A percentile compares a stretch with the other conserved stretches of the same genome.
Conservation (phyloP, 208 protist species). For the Leishmania martiniquensis region DNA sequence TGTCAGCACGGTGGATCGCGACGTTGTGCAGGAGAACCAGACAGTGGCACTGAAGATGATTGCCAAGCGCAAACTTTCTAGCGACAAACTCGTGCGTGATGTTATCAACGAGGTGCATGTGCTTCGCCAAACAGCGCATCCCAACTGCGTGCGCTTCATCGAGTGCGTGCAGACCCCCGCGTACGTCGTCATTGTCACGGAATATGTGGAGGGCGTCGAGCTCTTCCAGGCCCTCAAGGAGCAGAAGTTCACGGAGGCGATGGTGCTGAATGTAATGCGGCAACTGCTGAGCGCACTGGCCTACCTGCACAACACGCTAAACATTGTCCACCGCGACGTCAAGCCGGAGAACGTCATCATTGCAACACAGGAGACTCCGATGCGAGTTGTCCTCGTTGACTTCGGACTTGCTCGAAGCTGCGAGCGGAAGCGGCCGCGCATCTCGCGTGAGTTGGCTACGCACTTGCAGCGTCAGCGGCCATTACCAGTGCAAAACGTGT, state of each 20-base stretch:
- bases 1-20: slow-evolving; percentile 43
- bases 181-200: slow-evolving; percentile 89
- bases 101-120: slow-evolving; percentile 87
- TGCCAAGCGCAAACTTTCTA: slow-evolving; percentile 64
- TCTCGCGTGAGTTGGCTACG: slow-evolving; percentile 19
- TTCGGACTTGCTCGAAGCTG: slow-evolving; percentile 75
- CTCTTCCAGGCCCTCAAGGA: slow-evolving; percentile 72
- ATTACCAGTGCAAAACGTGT: slow-evolving; percentile 21
- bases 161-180: slow-evolving; percentile 78
- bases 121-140: slow-evolving; percentile 58
- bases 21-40: slow-evolving; percentile 40
- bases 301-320: slow-evolving; percentile 79
- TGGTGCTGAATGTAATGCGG: slow-evolving; percentile 62
- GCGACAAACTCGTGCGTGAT: slow-evolving; percentile 68
- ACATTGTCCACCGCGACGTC: slow-evolving; percentile 87
- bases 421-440: slow-evolving; percentile 18
- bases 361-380: slow-evolving; percentile 30
- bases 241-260: slow-evolving; percentile 59
- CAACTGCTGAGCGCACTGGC: slow-evolving; percentile 77
- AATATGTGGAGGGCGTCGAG: slow-evolving; percentile 79
- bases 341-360: slow-evolving; percentile 92
- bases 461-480: slow-evolving; percentile 15
- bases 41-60: slow-evolving; percentile 86
- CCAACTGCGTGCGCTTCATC: slow-evolving; percentile 70
- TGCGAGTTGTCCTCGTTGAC: slow-evolving; percentile 77